Evolutionary conservation across 768 basidiomycete genomes (phyloP), one percentile per base, ranked within the genome.

Genomic region (Grammothele lineata): DNA sequence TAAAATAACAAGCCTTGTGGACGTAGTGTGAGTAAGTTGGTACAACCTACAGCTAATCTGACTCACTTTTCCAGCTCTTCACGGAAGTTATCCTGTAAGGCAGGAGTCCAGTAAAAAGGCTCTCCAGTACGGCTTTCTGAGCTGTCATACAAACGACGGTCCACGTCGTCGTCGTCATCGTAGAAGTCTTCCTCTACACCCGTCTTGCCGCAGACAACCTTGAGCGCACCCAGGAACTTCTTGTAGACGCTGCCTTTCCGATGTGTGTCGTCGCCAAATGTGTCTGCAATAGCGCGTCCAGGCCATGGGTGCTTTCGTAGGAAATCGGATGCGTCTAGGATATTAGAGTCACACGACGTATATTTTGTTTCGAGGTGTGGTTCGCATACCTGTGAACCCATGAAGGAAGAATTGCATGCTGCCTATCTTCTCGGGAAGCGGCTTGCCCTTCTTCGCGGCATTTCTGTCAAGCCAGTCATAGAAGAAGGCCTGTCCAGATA

Each of bases 381-480:
- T 4, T 7, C 5, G 19, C 42, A 23, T 56, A 80, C 89, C 89
- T 68, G 81, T 77, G 59, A 75, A 94, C 12, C 92, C 91, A 54
- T 89, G 80, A 58, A 93, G 67, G 66, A 95, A 94, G 45, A 80
- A 83, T 59, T 95, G 92, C 80, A 92, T 84, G 57, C 86, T 89
- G 7, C 92, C 92, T 40, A 92, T 84, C 68, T 95, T 95, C 49
- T 87, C 88, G 19, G 89, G 89, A 17, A 93, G 64, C 1, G 77
- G 74, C 59, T 91, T 90, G 5, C 87, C 88, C 57, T 92, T 91
- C 68, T 90, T 92, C 9, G 76, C 76, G 4, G 79, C 87, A 59
- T 70, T 87, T 48, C 90, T 73, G 57, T 94, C 92, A 23, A 92
- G 69, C 90, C 90, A 94, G 58, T 92, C 88, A 56, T 94, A 95